These are phyloP conservation scores for Radiomyces spectabilis DNA, from an alignment of 192 early-diverging fungal genomes.

Conservation along the genomic window DNA sequence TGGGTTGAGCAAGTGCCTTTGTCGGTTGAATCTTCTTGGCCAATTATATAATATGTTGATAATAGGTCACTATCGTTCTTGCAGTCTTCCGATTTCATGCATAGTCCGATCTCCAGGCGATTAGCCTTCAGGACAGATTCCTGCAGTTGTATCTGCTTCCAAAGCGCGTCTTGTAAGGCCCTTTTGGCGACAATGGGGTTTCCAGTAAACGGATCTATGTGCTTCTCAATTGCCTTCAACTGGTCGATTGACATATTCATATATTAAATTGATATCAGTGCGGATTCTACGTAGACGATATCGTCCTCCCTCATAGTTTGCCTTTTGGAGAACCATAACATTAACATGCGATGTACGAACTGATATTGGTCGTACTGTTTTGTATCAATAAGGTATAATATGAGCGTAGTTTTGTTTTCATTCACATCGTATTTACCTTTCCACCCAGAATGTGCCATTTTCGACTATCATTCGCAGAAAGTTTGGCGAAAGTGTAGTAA, in stretches of 20 bases:
- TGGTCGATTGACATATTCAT: constrained; percentile 51
- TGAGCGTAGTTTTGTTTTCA: background rate
- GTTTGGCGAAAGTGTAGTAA: constrained; percentile 28
- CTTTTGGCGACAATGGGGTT: constrained; percentile 21
- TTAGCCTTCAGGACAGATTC: constrained; percentile 29
- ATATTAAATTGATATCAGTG: constrained; percentile 34
- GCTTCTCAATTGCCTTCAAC: constrained; percentile 31
- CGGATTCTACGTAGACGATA: constrained; percentile 5
- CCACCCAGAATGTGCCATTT: constrained; percentile 50
- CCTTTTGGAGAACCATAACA: background rate
- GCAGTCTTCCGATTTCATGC: constrained; percentile 7
- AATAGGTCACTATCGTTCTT: background rate
- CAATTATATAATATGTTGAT: too few relatives aligned
- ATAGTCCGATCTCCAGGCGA: constrained; percentile 21
- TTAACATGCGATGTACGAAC: constrained; percentile 19
- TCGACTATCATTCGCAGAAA: constrained; percentile 40
- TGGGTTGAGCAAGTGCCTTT: too few relatives aligned
- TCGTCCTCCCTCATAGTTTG: constrained; percentile 9
- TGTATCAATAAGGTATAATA: background rate
- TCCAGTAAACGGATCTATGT: constrained; percentile 30
- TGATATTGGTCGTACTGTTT: constrained; percentile 39
- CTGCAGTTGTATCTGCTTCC: constrained; percentile 44
- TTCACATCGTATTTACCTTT: constrained; percentile 14
- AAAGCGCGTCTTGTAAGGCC: constrained; percentile 40
- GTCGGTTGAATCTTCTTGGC: too few relatives aligned